Base-by-base conservation (phyloP, 2,329 filamentous ascomycete species). In the Ceratocystis diversiconidia region DNA sequence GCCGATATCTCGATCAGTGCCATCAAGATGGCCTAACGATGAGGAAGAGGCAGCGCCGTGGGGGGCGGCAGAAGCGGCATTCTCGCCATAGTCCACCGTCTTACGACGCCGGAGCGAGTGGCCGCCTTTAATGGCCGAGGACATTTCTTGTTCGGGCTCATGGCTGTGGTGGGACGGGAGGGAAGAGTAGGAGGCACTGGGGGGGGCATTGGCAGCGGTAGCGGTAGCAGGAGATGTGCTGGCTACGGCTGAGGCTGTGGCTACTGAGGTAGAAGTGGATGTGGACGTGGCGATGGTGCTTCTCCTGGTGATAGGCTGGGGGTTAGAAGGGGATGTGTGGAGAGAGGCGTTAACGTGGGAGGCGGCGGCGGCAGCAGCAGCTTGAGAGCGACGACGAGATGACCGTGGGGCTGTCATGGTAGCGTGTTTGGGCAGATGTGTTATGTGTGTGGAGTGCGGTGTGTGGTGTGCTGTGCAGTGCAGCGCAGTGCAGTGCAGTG, bases 71-170 rank as follows among this genome's bases (percentile, higher is more conserved):
- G 69, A 60, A 8, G 43, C 25, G 5, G 71, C 65, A 52, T 59
- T 59, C 55, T 83, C 80, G 67, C 82, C 79, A 75, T 84, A 84
- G 72, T 84, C 81, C 68, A 84, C 76, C 67, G 80, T 80, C 63
- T 79, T 75, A 64, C 82, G 77, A 72, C 80, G 82, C 69, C 82
- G 77, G 36, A 85, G 76, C 43, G 81, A 82, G 73, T 84, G 82
- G 61, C 82, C 81, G 63, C 82, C 82, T 72, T 84, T 85, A 64
- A 63, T 60, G 30, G 62, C 65, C 19, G 65, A 46, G 22, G 64
- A 36, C 25, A 43, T 57, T 41, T 64, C 63, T 43, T 44, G 65
- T 10, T 66, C 64, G 25, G 65, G 30, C 22, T 62, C 63, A n/a
- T 64, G 36, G 36, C 36, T 41, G 36, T 41, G 43, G 15, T 61